phyloP scores from a whole-genome alignment of 352 stramenopile genomes.

The Pythium dissotocum region DNA sequence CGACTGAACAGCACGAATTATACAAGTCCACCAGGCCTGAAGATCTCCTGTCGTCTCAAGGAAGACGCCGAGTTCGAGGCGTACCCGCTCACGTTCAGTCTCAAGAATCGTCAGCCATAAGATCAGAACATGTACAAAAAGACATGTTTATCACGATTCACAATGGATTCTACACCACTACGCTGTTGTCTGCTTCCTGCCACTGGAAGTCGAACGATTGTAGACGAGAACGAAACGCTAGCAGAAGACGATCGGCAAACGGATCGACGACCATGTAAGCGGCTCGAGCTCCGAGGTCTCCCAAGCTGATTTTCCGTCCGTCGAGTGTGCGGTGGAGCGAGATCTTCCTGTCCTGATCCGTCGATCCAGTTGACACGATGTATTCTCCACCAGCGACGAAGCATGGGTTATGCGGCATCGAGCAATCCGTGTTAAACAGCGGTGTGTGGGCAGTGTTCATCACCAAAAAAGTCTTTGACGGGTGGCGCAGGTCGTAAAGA shows the following conservation, averaged over 20 bases:
- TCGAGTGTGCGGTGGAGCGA: slow-evolving; percentile 40
- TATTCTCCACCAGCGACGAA: slow-evolving; percentile 31
- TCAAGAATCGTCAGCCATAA: too few relatives aligned
- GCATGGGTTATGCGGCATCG: slow-evolving; percentile 26
- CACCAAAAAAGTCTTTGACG: slow-evolving; percentile 35
- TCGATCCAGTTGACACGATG: slow-evolving; percentile 9
- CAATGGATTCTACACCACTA: background rate
- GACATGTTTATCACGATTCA: too few relatives aligned
- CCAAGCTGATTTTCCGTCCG: slow-evolving; percentile 37
- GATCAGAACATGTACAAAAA: too few relatives aligned
- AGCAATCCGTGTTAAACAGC: too few relatives aligned
- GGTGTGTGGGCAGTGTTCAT: slow-evolving; percentile 30
- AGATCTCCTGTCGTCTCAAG: too few relatives aligned
- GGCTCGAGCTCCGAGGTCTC: slow-evolving; percentile 31
- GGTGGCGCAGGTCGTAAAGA: slow-evolving; percentile 47
- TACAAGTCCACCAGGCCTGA: too few relatives aligned
- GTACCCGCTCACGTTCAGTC: too few relatives aligned
- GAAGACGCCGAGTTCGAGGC: too few relatives aligned
- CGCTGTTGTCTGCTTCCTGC: background rate
- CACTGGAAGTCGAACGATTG: slow-evolving; percentile 33
- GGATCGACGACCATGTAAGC: slow-evolving; percentile 40
- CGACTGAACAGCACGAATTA: too few relatives aligned
- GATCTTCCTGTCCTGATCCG: slow-evolving; percentile 22
- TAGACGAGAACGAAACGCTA: slow-evolving; percentile 30
- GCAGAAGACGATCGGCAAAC: slow-evolving; percentile 36